These are phyloP conservation scores for Oryza nivara DNA, from an alignment of 176 grass and related monocot genomes.

Conservation along the genomic window DNA sequence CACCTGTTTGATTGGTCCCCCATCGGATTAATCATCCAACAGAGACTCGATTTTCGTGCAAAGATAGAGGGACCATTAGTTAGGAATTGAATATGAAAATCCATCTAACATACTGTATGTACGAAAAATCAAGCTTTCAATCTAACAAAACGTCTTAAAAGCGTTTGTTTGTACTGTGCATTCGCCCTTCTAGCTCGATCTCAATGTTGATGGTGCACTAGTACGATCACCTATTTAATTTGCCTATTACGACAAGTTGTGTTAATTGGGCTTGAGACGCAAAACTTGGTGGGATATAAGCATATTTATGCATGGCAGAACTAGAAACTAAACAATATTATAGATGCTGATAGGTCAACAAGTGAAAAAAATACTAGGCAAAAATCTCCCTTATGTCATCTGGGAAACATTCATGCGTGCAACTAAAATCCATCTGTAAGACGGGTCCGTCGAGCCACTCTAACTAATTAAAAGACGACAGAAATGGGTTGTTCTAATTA, in stretches of 20 bases:
- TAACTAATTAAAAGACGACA: too few species aligned
- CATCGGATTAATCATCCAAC: not conserved
- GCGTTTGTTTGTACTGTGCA: not conserved
- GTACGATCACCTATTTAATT: not conserved
- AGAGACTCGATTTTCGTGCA: not conserved
- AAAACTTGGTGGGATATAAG: not conserved
- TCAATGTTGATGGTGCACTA: not conserved
- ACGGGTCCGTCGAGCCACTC: too few species aligned
- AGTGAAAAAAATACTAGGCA: too few species aligned
- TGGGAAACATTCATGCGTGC: too few species aligned
- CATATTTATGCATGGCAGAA: not conserved
- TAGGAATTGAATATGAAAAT: not conserved
- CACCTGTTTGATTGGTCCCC: slow-evolving; percentile 2
- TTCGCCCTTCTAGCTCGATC: not conserved
- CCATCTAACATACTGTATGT: not conserved
- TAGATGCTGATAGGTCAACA: not conserved
- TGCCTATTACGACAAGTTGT: not conserved
- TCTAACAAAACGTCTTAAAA: not conserved
- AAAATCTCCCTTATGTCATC: too few species aligned
- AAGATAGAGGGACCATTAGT: slow-evolving; percentile 12
- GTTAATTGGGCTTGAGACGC: not conserved
- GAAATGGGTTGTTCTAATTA: too few species aligned
- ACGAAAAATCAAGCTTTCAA: not conserved
- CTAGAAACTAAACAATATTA: not conserved
- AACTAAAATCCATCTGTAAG: too few species aligned